Evolutionary conservation across 108 stramenopile genomes (phyloP).

Genomic region (Cylindrotheca closterium): DNA sequence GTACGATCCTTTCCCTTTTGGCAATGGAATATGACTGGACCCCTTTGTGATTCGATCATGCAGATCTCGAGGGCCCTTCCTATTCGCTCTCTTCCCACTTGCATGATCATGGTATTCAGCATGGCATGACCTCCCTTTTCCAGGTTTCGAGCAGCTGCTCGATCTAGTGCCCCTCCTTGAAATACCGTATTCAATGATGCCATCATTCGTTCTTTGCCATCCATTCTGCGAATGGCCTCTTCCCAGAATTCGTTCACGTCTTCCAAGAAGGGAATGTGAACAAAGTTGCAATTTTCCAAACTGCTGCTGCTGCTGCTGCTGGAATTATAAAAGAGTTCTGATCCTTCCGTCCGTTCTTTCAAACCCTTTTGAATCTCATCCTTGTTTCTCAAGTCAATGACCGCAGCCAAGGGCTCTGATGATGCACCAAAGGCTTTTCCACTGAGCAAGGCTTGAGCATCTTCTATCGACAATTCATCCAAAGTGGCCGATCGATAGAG

Average conservation of each 20-base stretch:
- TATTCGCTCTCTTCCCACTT: not conserved
- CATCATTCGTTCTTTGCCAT: slow-evolving; percentile 3
- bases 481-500: slow-evolving; percentile 25
- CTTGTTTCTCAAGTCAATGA: slow-evolving; percentile 22
- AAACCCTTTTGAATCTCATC: slow-evolving; percentile 21
- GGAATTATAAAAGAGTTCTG: slow-evolving; percentile 6
- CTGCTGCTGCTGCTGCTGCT: not conserved
- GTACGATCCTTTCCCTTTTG: slow-evolving; percentile 35
- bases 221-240: slow-evolving; percentile 18
- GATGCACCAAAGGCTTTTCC: not conserved
- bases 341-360: slow-evolving; percentile 7
- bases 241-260: slow-evolving; percentile 27
- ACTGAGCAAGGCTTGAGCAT: slow-evolving; percentile 7
- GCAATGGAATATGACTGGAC: slow-evolving; percentile 24
- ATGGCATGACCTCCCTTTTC: slow-evolving; percentile 17
- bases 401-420: slow-evolving; percentile 5
- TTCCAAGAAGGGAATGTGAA: slow-evolving; percentile 6
- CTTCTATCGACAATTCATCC: slow-evolving; percentile 8
- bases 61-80: slow-evolving; percentile 10
- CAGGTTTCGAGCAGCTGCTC: slow-evolving; percentile 21
- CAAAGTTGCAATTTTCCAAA: not conserved
- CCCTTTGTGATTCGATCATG: not conserved
- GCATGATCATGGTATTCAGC: slow-evolving; percentile 14
- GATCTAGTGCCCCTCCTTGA: slow-evolving; percentile 24
- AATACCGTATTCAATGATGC: slow-evolving; percentile 15